These are phyloP conservation scores for Apiospora pterosperma DNA, from an alignment of 2,329 filamentous ascomycete species.

Conservation along the genomic window DNA sequence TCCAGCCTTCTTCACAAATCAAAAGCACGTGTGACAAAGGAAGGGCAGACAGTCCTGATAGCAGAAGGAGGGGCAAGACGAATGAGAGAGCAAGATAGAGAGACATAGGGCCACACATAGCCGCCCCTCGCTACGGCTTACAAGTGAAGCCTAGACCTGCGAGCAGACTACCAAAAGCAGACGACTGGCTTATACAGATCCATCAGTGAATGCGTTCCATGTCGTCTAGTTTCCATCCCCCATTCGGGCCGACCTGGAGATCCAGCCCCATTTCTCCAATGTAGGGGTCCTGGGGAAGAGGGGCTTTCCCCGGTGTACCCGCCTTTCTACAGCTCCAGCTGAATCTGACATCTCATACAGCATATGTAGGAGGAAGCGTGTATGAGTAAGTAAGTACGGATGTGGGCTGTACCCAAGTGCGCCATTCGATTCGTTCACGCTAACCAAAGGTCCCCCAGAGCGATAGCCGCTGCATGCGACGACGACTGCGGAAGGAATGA, in stretches of 20 bases:
- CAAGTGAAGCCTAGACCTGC: background rate
- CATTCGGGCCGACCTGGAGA: slow-evolving; percentile 3
- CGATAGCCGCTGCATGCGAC: background rate
- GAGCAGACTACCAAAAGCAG: background rate
- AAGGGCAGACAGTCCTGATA: background rate
- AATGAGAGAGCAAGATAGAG: background rate
- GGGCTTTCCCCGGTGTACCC: background rate
- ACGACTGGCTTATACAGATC: background rate
- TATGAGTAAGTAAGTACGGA: background rate
- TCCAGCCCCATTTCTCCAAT: background rate
- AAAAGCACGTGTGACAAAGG: background rate
- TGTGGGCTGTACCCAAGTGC: background rate
- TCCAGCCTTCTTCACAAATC: background rate
- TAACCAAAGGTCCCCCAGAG: background rate
- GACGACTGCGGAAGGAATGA: background rate
- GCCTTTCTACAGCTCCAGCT: background rate
- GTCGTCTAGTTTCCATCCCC: background rate
- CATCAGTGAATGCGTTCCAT: background rate
- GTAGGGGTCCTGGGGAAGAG: background rate
- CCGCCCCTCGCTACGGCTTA: background rate
- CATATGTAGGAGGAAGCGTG: no score
- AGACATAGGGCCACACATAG: background rate
- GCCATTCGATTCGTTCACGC: background rate
- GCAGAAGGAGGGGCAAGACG: background rate
- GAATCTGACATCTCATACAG: background rate